These are phyloP conservation scores for Endocarpon pusillum DNA, from an alignment of 495 filamentous ascomycete genomes.

Conservation along the genomic window DNA sequence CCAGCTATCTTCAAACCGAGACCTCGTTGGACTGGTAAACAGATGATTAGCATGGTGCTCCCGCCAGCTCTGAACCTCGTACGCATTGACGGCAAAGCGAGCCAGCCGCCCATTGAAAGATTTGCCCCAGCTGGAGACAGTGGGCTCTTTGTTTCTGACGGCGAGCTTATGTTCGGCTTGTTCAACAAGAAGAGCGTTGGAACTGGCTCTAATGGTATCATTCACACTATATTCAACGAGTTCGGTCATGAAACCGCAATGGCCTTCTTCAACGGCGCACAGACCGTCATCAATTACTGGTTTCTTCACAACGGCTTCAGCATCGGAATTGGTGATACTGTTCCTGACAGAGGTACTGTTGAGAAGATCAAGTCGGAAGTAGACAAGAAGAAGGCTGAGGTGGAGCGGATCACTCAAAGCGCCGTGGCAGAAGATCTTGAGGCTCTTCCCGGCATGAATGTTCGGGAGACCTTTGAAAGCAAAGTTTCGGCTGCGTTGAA, in stretches of 20 bases:
- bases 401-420: slow-evolving; percentile 48
- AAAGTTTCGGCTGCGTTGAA: slow-evolving; percentile 88
- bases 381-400: slow-evolving; percentile 59
- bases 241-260: slow-evolving; percentile 69
- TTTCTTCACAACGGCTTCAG: slow-evolving; percentile 94
- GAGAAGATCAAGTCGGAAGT: slow-evolving; percentile 68
- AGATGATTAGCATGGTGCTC: slow-evolving; percentile 86
- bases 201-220: slow-evolving; percentile 67
- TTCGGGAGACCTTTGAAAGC: slow-evolving; percentile 94
- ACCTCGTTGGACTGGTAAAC: slow-evolving; percentile 96
- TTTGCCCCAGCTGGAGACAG: slow-evolving; percentile 57
- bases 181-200: slow-evolving; percentile 89
- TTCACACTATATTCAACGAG: slow-evolving; percentile 95
- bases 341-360: slow-evolving; percentile 72
- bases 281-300: slow-evolving; percentile 92
- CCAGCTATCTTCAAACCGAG: slow-evolving; percentile 83
- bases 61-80: slow-evolving; percentile 70
- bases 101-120: slow-evolving; percentile 31
- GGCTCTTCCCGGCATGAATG: slow-evolving; percentile 85
- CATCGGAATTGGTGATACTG: slow-evolving; percentile 96
- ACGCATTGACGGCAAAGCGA: slow-evolving; percentile 32
- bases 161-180: slow-evolving; percentile 79
- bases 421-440: slow-evolving; percentile 80
- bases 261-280: slow-evolving; percentile 86
- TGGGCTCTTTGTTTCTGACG: slow-evolving; percentile 65